Percentiles rank a stretch among this genome's conserved stretches.
Conservation (phyloP, 2,329 filamentous ascomycete genomes). For the Ceratocystis destructans region DNA sequence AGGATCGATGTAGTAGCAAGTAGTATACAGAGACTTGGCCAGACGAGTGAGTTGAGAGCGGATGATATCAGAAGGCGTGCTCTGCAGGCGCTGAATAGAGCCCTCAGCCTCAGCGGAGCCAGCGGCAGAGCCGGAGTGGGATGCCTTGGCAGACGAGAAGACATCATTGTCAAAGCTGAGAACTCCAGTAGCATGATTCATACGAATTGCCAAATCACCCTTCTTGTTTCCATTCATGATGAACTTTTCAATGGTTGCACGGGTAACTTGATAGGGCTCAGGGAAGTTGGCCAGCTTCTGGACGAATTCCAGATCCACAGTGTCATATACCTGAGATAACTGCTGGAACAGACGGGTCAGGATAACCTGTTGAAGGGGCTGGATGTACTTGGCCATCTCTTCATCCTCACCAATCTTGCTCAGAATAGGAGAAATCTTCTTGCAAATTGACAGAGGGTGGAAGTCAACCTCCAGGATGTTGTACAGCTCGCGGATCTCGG, state of each 20-base stretch:
- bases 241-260: slow-evolving; percentile 94
- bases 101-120: slow-evolving; percentile 82
- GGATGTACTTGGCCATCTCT: slow-evolving; percentile 95
- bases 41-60: slow-evolving; percentile 86
- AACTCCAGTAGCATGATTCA: slow-evolving; percentile 88
- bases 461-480: slow-evolving; percentile 99
- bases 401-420: slow-evolving; percentile 82
- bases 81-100: slow-evolving; percentile 87
- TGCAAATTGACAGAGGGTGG: slow-evolving; percentile 95
- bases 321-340: slow-evolving; percentile 96
- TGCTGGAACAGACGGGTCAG: slow-evolving; percentile 97
- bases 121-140: slow-evolving; percentile 67
- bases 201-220: slow-evolving; percentile 88
- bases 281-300: slow-evolving; percentile 90
- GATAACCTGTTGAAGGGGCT: slow-evolving; percentile 94
- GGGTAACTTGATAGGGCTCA: slow-evolving; percentile 84
- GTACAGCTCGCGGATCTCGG: slow-evolving; percentile 93
- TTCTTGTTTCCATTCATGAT: slow-evolving; percentile 99
- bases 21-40: slow-evolving; percentile 79
- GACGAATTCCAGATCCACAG: slow-evolving; percentile 86
- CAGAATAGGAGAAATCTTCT: slow-evolving; percentile 95
- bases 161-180: slow-evolving; percentile 97
- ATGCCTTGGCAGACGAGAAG: slow-evolving; percentile 90
- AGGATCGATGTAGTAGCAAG: slow-evolving; percentile 91
- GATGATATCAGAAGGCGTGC: slow-evolving; percentile 94